These are phyloP conservation scores for Erysimum pusillum DNA, from an alignment of 441 rosid genomes.

Conservation along the genomic window DNA sequence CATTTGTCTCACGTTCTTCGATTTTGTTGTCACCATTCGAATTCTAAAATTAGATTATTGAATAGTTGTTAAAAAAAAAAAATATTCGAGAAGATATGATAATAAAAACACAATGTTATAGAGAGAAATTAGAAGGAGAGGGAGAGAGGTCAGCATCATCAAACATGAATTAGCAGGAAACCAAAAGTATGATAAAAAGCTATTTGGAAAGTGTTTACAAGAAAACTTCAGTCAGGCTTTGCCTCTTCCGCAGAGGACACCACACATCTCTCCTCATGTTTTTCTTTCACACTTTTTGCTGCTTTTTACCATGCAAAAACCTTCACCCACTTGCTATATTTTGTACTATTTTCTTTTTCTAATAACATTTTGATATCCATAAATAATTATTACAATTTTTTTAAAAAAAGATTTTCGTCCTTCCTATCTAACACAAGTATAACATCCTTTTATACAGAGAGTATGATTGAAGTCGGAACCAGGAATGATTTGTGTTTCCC, in stretches of 20 bases:
- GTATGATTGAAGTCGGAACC: slow-evolving; percentile 35
- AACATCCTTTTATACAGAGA: slow-evolving; percentile 1
- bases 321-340: slow-evolving; percentile 19
- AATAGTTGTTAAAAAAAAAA: too few relatives aligned
- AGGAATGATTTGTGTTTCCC: slow-evolving; percentile 41
- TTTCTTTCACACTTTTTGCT: slow-evolving; percentile 26
- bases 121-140: not conserved
- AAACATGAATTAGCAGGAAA: slow-evolving; percentile 8
- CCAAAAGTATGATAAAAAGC: not conserved
- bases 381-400: slow-evolving; percentile 1
- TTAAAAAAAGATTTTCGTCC: not conserved
- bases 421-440: not conserved
- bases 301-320: slow-evolving; percentile 15
- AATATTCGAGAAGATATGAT: too few relatives aligned
- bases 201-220: slow-evolving; percentile 10
- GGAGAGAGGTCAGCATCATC: slow-evolving; percentile 26
- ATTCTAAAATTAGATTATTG: too few relatives aligned
- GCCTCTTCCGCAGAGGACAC: slow-evolving; percentile 25
- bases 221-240: slow-evolving; percentile 36
- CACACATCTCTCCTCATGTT: slow-evolving; percentile 15
- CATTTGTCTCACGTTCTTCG: not conserved
- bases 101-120: not conserved
- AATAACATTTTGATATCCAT: not conserved
- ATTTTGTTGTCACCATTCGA: too few relatives aligned
- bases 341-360: not conserved